Conservation (phyloP, 768 basidiomycete species). For the Mrakia hoshinonis region DNA sequence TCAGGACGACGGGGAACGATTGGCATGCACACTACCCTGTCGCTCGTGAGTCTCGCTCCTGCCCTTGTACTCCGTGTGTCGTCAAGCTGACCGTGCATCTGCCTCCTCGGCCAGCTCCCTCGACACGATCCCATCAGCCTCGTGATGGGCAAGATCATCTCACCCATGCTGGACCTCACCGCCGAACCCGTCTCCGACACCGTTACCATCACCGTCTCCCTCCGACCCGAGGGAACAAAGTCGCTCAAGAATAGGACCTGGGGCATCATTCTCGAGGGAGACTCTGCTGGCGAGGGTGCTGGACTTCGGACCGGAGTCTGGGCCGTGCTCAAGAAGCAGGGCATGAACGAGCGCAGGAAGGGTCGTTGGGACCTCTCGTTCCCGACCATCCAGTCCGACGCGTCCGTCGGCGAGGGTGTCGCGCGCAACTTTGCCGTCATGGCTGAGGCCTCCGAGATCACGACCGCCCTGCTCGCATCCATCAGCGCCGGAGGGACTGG, state of each 20-base stretch:
- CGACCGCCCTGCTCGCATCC: constrained; percentile 8
- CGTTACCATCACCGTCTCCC: constrained; percentile 8
- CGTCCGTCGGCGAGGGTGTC: not conserved
- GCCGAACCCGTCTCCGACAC: not conserved
- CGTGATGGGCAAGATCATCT: not conserved
- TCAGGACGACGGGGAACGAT: constrained; percentile 15
- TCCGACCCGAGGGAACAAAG: constrained; percentile 3
- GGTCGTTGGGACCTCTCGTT: constrained; percentile 20
- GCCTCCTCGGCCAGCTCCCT: not conserved
- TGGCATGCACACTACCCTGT: constrained; percentile 17
- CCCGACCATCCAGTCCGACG: constrained; percentile 1
- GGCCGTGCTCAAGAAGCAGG: constrained; percentile 11
- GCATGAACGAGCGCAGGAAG: constrained; percentile 9
- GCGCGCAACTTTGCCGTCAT: constrained; percentile 4
- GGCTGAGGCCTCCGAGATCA: constrained; percentile 14
- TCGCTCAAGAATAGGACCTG: not conserved
- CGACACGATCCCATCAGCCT: constrained; percentile 17
- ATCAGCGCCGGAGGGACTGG: not conserved
- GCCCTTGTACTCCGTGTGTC: too few relatives aligned
- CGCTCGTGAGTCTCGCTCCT: not conserved
- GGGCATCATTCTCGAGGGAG: constrained; percentile 6
- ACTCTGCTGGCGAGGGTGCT: constrained; percentile 1
- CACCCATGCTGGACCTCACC: not conserved
- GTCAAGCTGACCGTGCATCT: not conserved
- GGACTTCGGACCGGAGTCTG: constrained; percentile 15